Percentiles rank a stretch among this genome's conserved stretches.
phyloP scores from a whole-genome alignment of 805 yeast species.

The Torulaspora delbrueckii region DNA sequence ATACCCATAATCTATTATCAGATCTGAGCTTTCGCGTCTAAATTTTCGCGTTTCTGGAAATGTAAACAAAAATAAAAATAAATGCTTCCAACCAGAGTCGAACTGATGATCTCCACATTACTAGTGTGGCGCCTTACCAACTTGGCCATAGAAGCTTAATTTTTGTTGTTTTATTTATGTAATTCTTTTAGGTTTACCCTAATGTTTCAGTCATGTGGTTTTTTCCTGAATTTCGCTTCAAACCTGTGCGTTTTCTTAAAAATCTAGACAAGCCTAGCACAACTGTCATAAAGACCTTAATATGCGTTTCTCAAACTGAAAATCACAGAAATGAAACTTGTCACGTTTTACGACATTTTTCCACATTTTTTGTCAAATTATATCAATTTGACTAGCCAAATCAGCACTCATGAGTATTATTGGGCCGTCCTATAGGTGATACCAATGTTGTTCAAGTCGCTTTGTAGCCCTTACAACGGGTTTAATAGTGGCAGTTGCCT shows the following conservation, averaged over 20 bases:
- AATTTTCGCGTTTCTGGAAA: neutral
- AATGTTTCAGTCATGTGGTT: neutral
- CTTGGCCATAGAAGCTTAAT: constrained; percentile 55
- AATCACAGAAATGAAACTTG: too few relatives aligned
- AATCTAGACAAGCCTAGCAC: too few relatives aligned
- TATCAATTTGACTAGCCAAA: too few relatives aligned
- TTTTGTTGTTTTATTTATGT: neutral
- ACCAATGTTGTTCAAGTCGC: constrained; percentile 1
- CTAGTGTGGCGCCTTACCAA: constrained; percentile 88
- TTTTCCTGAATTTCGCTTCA: neutral
- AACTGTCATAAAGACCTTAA: too few relatives aligned
- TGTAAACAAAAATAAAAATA: constrained; percentile 18
- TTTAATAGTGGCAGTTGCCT: neutral
- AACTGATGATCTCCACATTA: constrained; percentile 83
- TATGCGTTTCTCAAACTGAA: too few relatives aligned
- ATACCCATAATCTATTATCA: neutral
- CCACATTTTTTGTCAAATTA: too few relatives aligned
- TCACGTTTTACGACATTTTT: too few relatives aligned
- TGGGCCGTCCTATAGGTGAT: neutral
- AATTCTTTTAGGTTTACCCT: too few relatives aligned
- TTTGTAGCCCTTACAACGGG: neutral
- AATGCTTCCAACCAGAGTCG: constrained; percentile 67
- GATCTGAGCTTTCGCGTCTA: neutral
- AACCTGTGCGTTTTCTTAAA: too few relatives aligned
- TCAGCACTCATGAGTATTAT: neutral